Evolutionary conservation across 495 filamentous ascomycete species (phyloP).

Genomic region (Aspergillus haitiensis): DNA sequence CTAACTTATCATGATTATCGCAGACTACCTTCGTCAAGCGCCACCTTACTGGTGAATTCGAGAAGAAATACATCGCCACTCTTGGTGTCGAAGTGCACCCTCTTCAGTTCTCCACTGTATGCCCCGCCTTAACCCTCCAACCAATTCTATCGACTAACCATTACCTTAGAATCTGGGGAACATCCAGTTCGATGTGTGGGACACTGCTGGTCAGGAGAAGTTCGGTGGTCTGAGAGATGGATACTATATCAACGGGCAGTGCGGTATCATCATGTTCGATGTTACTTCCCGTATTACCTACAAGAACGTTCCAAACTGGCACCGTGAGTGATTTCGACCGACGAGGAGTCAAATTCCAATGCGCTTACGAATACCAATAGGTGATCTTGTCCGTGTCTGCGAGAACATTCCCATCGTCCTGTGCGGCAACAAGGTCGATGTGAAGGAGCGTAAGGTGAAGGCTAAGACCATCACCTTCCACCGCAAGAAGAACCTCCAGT

Average conservation of each 20-base stretch:
- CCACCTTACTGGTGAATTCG: constrained; percentile 98
- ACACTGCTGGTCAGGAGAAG: constrained; percentile 99
- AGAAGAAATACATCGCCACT: constrained; percentile 99
- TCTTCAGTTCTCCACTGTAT: constrained; percentile 88
- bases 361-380: constrained; percentile 47
- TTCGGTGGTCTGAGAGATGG: constrained; percentile 99
- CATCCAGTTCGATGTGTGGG: constrained; percentile 99
- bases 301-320: constrained; percentile 99
- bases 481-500: constrained; percentile 99
- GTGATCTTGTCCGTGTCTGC: constrained; percentile 98
- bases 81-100: constrained; percentile 99
- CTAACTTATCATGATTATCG: constrained; percentile 32
- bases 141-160: constrained; percentile 42
- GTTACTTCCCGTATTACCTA: constrained; percentile 99
- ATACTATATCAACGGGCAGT: constrained; percentile 99
- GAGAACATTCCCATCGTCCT: constrained; percentile 99
- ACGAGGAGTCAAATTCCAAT: background rate
- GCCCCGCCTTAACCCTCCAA: constrained; percentile 43
- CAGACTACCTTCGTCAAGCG: constrained; percentile 99
- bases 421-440: constrained; percentile 99
- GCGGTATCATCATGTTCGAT: constrained; percentile 99
- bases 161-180: constrained; percentile 77
- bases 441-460: constrained; percentile 99
- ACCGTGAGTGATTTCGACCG: constrained; percentile 69
- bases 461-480: constrained; percentile 99